Conservation (phyloP, 441 rosid genomes). For the Euphorbia schlechtendalii region DNA sequence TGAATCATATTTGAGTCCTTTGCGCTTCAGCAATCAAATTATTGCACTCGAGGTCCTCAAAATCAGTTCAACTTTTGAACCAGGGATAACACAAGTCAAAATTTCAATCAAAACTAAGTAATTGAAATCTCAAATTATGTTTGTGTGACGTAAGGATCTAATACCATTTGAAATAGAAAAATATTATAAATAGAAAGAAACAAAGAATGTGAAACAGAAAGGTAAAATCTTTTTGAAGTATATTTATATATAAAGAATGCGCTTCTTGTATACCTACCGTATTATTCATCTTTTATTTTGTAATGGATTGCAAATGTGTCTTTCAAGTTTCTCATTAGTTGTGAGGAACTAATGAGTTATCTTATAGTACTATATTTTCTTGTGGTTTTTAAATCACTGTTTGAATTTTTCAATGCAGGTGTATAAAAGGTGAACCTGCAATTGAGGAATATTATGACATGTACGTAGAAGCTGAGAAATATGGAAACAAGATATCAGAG, state of each 20-base stretch:
- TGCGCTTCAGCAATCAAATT: background rate
- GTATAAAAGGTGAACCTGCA: conserved; percentile 88
- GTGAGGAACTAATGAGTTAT: conserved; percentile 11
- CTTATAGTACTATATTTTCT: conserved; percentile 1
- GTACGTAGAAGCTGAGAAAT: conserved; percentile 56
- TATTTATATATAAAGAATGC: too few relatives aligned
- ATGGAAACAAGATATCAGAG: conserved; percentile 43
- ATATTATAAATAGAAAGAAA: too few relatives aligned
- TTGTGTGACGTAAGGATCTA: background rate
- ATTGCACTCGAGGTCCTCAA: background rate
- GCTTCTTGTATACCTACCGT: too few relatives aligned
- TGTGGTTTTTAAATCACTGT: conserved; percentile 4
- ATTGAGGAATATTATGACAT: conserved; percentile 87
- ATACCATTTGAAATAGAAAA: background rate
- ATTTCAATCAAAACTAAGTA: background rate
- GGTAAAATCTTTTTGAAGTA: too few relatives aligned
- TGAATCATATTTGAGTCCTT: background rate
- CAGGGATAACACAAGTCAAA: background rate
- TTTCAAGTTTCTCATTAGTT: background rate
- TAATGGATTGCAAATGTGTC: background rate
- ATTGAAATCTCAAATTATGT: background rate
- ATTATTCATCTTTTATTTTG: background rate
- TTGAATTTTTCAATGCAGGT: conserved; percentile 40
- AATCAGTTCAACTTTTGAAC: background rate
- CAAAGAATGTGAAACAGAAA: too few relatives aligned